phyloP scores from a whole-genome alignment of 306 rosid genomes.

The Lathyrus aphaca region DNA sequence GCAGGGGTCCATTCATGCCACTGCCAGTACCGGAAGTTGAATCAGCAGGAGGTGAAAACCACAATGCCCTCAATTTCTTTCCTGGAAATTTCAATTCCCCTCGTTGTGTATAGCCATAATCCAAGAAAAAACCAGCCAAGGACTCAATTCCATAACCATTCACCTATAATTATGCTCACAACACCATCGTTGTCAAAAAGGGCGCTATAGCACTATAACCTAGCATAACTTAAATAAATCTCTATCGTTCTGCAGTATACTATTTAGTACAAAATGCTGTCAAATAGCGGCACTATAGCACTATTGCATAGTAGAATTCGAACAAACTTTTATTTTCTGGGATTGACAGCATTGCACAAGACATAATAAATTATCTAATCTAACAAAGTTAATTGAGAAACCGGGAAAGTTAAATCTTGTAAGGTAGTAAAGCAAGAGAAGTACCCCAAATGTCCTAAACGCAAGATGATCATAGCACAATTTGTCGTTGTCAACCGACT shows the following conservation, averaged over 20 bases:
- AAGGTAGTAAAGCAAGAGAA: constrained; percentile 14
- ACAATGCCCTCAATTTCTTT: constrained; percentile 82
- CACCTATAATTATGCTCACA: constrained; percentile 54
- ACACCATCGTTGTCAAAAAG: neutral
- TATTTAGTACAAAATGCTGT: too few relatives aligned
- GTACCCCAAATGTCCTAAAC: constrained; percentile 95
- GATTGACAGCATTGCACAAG: neutral
- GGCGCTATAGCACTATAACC: too few relatives aligned
- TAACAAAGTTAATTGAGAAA: constrained; percentile 15
- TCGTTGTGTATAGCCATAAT: constrained; percentile 72
- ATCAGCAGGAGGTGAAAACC: constrained; percentile 89
- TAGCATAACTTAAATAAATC: too few relatives aligned
- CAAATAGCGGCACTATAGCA: too few relatives aligned
- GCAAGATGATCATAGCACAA: constrained; percentile 91
- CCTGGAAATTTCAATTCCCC: constrained; percentile 83
- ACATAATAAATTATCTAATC: constrained; percentile 6
- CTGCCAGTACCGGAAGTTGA: constrained; percentile 44
- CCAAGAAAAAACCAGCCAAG: constrained; percentile 71
- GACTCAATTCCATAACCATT: constrained; percentile 89
- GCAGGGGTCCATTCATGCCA: constrained; percentile 77
- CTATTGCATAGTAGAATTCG: too few relatives aligned
- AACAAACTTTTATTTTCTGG: too few relatives aligned
- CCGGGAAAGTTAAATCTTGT: neutral
- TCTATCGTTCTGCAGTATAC: too few relatives aligned
- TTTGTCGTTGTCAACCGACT: constrained; percentile 52